Conservation (phyloP, 2,329 filamentous ascomycete species). For the Aspergillus eucalypticola region DNA sequence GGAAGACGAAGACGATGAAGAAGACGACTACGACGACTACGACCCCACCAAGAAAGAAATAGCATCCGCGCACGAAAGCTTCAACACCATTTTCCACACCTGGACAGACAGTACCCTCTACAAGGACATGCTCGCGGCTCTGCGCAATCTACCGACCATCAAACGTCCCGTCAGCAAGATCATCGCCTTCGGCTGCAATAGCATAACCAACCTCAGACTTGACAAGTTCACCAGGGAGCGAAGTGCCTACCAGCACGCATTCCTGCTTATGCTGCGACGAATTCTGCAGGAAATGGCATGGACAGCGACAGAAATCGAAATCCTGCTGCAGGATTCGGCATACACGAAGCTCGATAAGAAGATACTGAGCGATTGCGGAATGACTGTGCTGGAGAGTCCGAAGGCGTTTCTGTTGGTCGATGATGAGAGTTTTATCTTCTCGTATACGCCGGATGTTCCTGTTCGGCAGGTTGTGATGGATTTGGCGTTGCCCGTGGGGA, state of each 20-base stretch:
- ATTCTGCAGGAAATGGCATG: background rate
- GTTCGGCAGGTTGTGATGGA: constrained; percentile 39
- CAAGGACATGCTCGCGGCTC: background rate
- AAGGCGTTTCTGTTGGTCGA: constrained; percentile 35
- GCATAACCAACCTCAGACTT: background rate
- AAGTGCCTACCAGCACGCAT: constrained; percentile 10
- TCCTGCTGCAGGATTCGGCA: constrained; percentile 18
- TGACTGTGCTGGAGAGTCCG: constrained; percentile 18
- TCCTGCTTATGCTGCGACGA: constrained; percentile 6
- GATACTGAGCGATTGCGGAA: constrained; percentile 5
- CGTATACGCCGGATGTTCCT: constrained; percentile 26
- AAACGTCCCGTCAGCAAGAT: constrained; percentile 8
- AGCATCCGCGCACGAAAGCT: no score
- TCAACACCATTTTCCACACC: background rate
- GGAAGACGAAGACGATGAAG: no score
- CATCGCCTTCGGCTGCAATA: constrained; percentile 1
- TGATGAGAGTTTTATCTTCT: constrained; percentile 33
- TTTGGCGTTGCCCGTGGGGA: constrained; percentile 26
- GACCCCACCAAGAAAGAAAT: no score
- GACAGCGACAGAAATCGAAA: background rate
- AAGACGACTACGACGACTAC: no score
- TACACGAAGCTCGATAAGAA: constrained; percentile 15
- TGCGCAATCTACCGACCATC: background rate
- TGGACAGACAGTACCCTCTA: background rate
- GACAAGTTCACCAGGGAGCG: background rate